A percentile compares a stretch with the other conserved stretches of the same genome.
Evolutionary conservation across 257 asterid species (phyloP).

Genomic region (Hygrophila difformis): DNA sequence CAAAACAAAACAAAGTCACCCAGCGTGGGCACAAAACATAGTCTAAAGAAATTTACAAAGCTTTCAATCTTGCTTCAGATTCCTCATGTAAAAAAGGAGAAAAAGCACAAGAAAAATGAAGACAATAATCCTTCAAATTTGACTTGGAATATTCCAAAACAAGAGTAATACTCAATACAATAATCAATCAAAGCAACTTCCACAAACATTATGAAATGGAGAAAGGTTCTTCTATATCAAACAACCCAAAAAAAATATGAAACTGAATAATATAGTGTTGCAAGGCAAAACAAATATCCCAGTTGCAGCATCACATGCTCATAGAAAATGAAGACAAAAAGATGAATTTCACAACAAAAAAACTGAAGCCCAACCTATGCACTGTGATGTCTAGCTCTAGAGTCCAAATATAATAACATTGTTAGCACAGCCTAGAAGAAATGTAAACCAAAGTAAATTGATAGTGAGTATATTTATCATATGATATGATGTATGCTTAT

Average conservation of each 20-base stretch:
- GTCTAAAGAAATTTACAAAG: too few species aligned
- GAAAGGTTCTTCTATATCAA: too few species aligned
- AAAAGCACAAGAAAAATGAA: slow-evolving; percentile 6
- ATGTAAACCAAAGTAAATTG: too few species aligned
- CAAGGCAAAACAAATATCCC: too few species aligned
- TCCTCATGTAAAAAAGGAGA: not conserved
- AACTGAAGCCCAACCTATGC: slow-evolving; percentile 1
- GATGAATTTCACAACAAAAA: slow-evolving; percentile 5
- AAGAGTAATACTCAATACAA: too few species aligned
- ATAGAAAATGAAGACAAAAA: not conserved
- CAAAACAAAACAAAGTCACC: not conserved
- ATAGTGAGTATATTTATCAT: too few species aligned
- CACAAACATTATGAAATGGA: too few species aligned
- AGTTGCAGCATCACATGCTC: not conserved
- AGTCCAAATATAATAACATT: not conserved
- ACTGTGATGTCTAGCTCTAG: not conserved
- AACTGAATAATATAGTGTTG: too few species aligned
- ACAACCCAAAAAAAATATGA: not conserved
- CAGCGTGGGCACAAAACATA: too few species aligned
- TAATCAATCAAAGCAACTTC: too few species aligned
- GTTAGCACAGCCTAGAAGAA: not conserved
- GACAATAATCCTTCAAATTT: slow-evolving; percentile 9
- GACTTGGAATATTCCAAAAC: slow-evolving; percentile 1
- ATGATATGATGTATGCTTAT: too few species aligned
- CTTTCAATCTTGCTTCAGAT: not conserved